A percentile compares a stretch with the other conserved stretches of the same genome.
Evolutionary conservation across 169 alveolate species (phyloP).

Genomic region (Fabrea salina): DNA sequence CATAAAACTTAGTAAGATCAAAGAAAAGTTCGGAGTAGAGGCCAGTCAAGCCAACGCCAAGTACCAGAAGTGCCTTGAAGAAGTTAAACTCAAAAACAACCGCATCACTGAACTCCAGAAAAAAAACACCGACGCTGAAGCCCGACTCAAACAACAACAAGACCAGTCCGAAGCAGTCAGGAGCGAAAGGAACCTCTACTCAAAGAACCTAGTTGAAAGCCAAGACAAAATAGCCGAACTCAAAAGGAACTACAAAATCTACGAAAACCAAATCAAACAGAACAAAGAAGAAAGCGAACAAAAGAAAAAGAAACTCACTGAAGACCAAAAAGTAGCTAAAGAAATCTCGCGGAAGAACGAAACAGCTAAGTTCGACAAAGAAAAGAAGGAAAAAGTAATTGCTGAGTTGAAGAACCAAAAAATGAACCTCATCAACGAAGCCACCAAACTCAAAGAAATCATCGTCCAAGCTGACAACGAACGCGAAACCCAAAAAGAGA

Average conservation of each 20-base stretch:
- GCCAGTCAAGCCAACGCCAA: conserved; percentile 81
- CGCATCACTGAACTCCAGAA: conserved; percentile 83
- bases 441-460: conserved; percentile 83
- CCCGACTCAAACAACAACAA: conserved; percentile 81
- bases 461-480: conserved; percentile 86
- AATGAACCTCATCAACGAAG: conserved; percentile 64
- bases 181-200: conserved; percentile 88
- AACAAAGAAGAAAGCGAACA: conserved; percentile 88
- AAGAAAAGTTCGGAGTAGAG: conserved; percentile 83
- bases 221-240: conserved; percentile 91
- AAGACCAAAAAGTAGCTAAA: conserved; percentile 78
- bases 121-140: conserved; percentile 81
- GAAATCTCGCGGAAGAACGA: conserved; percentile 68
- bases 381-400: conserved; percentile 62
- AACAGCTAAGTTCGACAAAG: conserved; percentile 68
- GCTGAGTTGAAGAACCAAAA: conserved; percentile 56
- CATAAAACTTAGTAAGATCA: conserved; percentile 66
- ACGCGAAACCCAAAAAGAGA: conserved; percentile 79
- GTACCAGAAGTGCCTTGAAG: conserved; percentile 76
- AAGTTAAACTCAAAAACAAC: conserved; percentile 81
- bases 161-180: conserved; percentile 91
- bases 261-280: conserved; percentile 86
- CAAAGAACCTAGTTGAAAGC: conserved; percentile 87
- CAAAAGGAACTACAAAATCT: conserved; percentile 85
- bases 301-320: conserved; percentile 74